Percentiles rank a stretch among this genome's conserved stretches.
phyloP scores from a whole-genome alignment of 2,329 filamentous ascomycete genomes.

The Metarhizium guizhouense region DNA sequence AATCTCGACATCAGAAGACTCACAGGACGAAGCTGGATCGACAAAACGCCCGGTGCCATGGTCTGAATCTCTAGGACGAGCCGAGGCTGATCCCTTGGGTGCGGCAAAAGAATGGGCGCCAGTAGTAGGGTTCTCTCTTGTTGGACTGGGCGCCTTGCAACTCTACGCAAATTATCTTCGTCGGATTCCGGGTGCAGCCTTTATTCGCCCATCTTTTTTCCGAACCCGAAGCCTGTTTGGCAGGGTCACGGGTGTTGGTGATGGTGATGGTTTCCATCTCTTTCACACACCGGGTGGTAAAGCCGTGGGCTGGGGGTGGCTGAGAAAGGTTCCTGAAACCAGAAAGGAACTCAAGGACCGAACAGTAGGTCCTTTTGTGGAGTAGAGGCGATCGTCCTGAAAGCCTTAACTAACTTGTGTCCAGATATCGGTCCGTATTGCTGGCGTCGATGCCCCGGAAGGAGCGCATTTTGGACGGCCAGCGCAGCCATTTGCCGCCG shows the following conservation, averaged over 20 bases:
- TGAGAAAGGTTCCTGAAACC: constrained; percentile 63
- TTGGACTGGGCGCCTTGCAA: constrained; percentile 28
- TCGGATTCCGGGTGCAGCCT: constrained; percentile 68
- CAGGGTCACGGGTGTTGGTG: constrained; percentile 84
- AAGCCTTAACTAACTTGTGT: neutral
- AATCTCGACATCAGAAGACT: constrained; percentile 13
- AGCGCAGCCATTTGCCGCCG: constrained; percentile 73
- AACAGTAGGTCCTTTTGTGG: constrained; percentile 49
- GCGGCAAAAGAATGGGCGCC: constrained; percentile 32
- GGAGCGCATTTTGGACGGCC: constrained; percentile 84
- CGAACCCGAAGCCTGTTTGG: constrained; percentile 71
- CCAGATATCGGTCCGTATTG: constrained; percentile 79
- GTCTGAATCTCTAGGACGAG: constrained; percentile 25
- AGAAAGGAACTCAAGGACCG: constrained; percentile 63
- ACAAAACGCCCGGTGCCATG: constrained; percentile 25
- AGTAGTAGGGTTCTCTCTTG: constrained; percentile 26
- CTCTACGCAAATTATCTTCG: constrained; percentile 72
- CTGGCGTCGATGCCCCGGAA: constrained; percentile 90
- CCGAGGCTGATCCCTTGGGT: constrained; percentile 19
- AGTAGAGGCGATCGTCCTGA: neutral
- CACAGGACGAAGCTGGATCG: constrained; percentile 13
- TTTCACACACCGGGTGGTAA: constrained; percentile 93
- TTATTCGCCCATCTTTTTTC: constrained; percentile 69
- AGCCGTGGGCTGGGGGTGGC: constrained; percentile 85
- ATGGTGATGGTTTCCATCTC: constrained; percentile 91